Conservation (phyloP, 225 moss, liverwort and hornwort genomes). For the Takakia lepidozioides region DNA sequence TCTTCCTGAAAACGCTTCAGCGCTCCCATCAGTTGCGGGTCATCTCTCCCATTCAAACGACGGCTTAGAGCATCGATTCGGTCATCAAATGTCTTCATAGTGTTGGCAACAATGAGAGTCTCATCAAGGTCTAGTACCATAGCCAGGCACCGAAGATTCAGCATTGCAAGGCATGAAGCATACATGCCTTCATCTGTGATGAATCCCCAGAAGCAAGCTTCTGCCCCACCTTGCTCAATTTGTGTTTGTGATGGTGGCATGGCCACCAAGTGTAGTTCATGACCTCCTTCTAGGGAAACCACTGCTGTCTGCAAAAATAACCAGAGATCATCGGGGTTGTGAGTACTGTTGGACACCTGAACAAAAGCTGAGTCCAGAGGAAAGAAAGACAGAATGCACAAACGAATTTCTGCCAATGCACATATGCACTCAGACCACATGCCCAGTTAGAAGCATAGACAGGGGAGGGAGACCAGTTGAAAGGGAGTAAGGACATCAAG, state of each 20-base stretch:
- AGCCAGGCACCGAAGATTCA: slow-evolving; percentile 92
- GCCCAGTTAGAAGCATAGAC: too few relatives aligned
- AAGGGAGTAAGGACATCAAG: too few relatives aligned
- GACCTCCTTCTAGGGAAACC: slow-evolving; percentile 59
- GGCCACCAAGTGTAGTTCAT: slow-evolving; percentile 88
- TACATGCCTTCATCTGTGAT: slow-evolving; percentile 78
- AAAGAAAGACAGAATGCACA: too few relatives aligned
- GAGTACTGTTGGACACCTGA: too few relatives aligned
- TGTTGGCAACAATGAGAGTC: slow-evolving; percentile 96
- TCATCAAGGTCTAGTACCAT: slow-evolving; percentile 99
- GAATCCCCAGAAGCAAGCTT: slow-evolving; percentile 88
- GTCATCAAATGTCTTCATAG: slow-evolving; percentile 88
- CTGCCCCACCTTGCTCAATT: slow-evolving; percentile 37
- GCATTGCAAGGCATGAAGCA: slow-evolving; percentile 84
- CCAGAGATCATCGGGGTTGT: too few relatives aligned
- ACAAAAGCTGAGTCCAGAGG: too few relatives aligned
- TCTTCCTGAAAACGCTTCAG: slow-evolving; percentile 95
- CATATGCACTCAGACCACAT: too few relatives aligned
- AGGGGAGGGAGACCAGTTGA: too few relatives aligned
- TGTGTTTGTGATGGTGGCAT: slow-evolving; percentile 56
- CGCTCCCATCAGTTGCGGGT: slow-evolving; percentile 51
- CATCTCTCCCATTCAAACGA: slow-evolving; percentile 62
- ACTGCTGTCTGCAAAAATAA: slow-evolving; percentile 79
- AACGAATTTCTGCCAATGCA: too few relatives aligned
- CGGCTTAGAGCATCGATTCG: slow-evolving; percentile 74